phyloP scores from a whole-genome alignment of 306 rosid genomes.

The Begonia loranthoides region DNA sequence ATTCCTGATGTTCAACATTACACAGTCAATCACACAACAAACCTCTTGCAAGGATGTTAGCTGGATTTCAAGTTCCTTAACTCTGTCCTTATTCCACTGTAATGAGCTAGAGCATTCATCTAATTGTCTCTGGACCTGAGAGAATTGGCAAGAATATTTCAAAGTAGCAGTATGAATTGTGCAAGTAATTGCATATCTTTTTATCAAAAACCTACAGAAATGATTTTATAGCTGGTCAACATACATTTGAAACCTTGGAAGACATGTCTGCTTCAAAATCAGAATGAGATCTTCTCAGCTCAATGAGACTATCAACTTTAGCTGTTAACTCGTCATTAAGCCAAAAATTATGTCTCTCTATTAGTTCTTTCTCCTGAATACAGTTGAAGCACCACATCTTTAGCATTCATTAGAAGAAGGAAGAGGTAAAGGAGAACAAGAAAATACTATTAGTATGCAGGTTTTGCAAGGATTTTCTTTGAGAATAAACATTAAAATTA shows the following conservation, averaged over 20 bases:
- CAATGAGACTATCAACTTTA: conserved; percentile 49
- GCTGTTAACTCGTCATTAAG: conserved; percentile 68
- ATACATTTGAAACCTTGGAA: conserved; percentile 59
- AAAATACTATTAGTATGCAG: no score
- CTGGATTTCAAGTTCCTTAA: conserved; percentile 53
- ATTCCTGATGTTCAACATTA: conserved; percentile 7
- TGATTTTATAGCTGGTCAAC: conserved; percentile 4
- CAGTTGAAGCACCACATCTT: conserved; percentile 6
- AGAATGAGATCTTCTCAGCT: conserved; percentile 47
- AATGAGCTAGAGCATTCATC: conserved; percentile 63
- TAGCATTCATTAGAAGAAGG: not conserved
- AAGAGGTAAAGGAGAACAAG: no score
- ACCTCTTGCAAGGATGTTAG: conserved; percentile 69
- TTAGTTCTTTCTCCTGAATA: conserved; percentile 84
- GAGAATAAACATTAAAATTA: no score
- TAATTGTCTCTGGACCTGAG: conserved; percentile 59
- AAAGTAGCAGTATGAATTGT: conserved; percentile 4
- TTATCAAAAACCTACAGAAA: no score
- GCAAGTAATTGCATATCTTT: no score
- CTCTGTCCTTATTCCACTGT: conserved; percentile 78
- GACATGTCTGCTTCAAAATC: conserved; percentile 67
- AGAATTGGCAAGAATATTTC: not conserved
- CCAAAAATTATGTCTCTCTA: conserved; percentile 75
- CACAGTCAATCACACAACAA: conserved; percentile 7
- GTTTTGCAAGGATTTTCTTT: no score